Percentiles rank a stretch among this genome's conserved stretches.
These are phyloP conservation scores for Pichia sorboxylosa DNA, from an alignment of 1,139 yeast genomes.

Conservation along the genomic window DNA sequence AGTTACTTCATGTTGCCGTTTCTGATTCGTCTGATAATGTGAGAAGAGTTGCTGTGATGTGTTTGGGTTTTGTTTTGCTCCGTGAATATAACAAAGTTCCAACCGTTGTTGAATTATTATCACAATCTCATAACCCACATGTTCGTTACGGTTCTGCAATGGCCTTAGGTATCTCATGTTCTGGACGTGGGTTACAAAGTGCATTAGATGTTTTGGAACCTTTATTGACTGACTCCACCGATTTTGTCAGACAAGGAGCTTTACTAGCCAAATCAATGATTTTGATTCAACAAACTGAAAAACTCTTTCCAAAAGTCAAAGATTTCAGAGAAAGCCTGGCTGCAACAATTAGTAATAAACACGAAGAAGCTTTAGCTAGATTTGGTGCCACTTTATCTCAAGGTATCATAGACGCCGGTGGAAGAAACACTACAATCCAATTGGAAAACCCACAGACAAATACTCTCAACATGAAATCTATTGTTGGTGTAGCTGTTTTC, in stretches of 20 bases:
- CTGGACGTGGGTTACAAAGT: conserved; percentile 81
- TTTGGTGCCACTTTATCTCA: conserved; percentile 96
- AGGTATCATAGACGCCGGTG: conserved; percentile 98
- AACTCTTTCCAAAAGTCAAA: conserved; percentile 68
- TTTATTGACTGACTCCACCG: conserved; percentile 85
- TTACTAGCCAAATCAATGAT: conserved; percentile 88
- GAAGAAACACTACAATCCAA: conserved; percentile 91
- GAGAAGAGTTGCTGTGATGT: conserved; percentile 89
- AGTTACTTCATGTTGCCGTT: conserved; percentile 83
- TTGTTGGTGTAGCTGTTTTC: conserved; percentile 84
- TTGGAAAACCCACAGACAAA: conserved; percentile 86
- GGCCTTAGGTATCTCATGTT: conserved; percentile 95
- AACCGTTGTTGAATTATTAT: conserved; percentile 80
- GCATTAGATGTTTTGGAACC: conserved; percentile 93
- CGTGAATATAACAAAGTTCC: conserved; percentile 93
- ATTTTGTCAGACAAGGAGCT: conserved; percentile 97
- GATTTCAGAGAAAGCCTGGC: conserved; percentile 66
- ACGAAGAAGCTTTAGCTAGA: conserved; percentile 93
- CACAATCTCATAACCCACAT: conserved; percentile 95
- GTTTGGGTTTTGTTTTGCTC: conserved; percentile 84
- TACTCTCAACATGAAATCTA: conserved; percentile 79
- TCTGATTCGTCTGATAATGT: conserved; percentile 96
- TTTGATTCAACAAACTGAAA: conserved; percentile 86
- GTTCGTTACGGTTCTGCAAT: conserved; percentile 97
- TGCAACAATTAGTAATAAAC: conserved; percentile 69